Evolutionary conservation across 495 filamentous ascomycete genomes (phyloP).

Genomic region (Aspergillus homomorphus): DNA sequence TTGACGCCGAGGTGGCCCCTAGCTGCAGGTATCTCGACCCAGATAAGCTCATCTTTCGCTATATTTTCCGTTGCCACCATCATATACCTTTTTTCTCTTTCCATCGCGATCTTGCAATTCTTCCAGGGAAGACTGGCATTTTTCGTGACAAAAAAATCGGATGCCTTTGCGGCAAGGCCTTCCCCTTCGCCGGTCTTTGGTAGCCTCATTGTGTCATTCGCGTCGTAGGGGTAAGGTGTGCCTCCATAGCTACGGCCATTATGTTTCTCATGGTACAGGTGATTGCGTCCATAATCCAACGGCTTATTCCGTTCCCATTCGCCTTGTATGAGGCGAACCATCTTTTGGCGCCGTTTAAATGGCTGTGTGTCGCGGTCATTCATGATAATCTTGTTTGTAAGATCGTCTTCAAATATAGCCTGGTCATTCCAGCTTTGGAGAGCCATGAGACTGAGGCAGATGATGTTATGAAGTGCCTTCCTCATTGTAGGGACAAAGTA

Average conservation of each 20-base stretch:
- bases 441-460: conserved; percentile 26
- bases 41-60: conserved; percentile 17
- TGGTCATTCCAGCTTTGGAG: conserved; percentile 31
- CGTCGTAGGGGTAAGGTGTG: conserved; percentile 28
- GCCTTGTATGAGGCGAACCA: too few relatives aligned
- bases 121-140: conserved; percentile 9
- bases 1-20: conserved; percentile 25
- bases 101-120: conserved; percentile 6
- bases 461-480: conserved; percentile 26
- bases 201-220: conserved; percentile 10
- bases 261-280: conserved; percentile 20
- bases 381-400: conserved; percentile 13
- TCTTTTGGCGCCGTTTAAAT: conserved; percentile 3
- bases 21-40: conserved; percentile 29
- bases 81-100: not conserved
- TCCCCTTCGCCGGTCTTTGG: conserved; percentile 3
- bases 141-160: not conserved
- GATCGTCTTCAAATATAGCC: conserved; percentile 13
- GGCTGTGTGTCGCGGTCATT: conserved; percentile 12
- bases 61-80: conserved; percentile 27
- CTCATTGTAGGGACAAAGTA: conserved; percentile 25
- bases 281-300: not conserved
- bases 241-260: conserved; percentile 17
- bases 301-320: too few relatives aligned
- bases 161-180: conserved; percentile 10